Conservation (phyloP, 2,329 filamentous ascomycete species). For the Aspergillus transmontanensis region DNA sequence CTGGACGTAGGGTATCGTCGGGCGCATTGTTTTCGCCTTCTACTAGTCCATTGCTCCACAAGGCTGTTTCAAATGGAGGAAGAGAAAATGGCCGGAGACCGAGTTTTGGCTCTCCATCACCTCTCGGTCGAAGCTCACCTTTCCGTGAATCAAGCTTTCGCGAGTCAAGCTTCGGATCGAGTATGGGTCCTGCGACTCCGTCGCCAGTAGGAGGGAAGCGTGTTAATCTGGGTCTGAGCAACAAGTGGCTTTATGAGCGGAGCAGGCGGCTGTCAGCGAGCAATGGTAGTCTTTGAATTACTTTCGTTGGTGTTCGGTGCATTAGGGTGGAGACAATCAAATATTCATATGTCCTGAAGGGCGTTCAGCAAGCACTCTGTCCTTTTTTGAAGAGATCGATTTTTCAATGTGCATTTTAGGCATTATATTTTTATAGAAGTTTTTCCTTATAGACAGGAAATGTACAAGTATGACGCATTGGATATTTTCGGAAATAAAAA, state of each 20-base stretch:
- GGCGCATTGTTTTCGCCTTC: slow-evolving; percentile 58
- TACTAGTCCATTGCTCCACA: slow-evolving; percentile 66
- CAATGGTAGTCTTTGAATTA: slow-evolving; percentile 36
- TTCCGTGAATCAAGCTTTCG: slow-evolving; percentile 33
- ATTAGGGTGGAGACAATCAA: slow-evolving; percentile 14
- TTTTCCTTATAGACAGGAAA: background rate
- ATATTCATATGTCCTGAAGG: slow-evolving; percentile 14
- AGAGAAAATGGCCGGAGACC: slow-evolving; percentile 52
- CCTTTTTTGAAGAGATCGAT: background rate
- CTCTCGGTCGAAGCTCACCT: slow-evolving; percentile 39
- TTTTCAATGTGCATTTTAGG: background rate
- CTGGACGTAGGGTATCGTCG: slow-evolving; percentile 35
- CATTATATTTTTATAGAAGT: background rate
- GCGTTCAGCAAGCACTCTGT: slow-evolving; percentile 6
- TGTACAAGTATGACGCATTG: background rate
- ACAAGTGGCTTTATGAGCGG: slow-evolving; percentile 93
- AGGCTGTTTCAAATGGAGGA: slow-evolving; percentile 56
- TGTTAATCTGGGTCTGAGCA: slow-evolving; percentile 78
- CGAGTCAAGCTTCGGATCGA: slow-evolving; percentile 35
- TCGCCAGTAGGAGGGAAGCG: slow-evolving; percentile 68
- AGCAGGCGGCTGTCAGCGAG: slow-evolving; percentile 51
- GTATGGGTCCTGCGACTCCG: slow-evolving; percentile 64
- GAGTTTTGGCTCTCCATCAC: slow-evolving; percentile 53
- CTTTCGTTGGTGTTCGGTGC: slow-evolving; percentile 11
- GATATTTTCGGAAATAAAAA: background rate